Evolutionary conservation across 495 filamentous ascomycete genomes (phyloP).

Genomic region (Podospora tetraspora): DNA sequence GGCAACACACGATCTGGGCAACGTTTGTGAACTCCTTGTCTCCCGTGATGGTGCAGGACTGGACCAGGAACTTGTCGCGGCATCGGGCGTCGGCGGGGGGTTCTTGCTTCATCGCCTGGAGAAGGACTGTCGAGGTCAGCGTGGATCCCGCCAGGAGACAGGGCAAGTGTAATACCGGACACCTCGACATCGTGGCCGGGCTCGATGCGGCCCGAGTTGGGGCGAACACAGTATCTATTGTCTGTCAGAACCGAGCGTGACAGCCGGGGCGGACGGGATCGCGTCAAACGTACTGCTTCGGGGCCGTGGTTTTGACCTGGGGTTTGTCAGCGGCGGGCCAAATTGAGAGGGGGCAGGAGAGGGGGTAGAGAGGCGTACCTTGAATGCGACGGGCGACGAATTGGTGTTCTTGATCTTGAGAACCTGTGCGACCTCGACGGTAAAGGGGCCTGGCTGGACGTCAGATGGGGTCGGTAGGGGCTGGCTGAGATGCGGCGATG

Average conservation of each 20-base stretch:
- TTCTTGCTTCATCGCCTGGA: constrained; percentile 97
- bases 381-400: constrained; percentile 82
- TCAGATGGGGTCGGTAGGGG: constrained; percentile 16
- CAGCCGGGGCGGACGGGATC: not conserved
- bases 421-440: constrained; percentile 78
- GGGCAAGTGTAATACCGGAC: constrained; percentile 53
- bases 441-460: constrained; percentile 72
- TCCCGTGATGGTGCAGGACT: constrained; percentile 77
- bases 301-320: constrained; percentile 97
- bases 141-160: constrained; percentile 21
- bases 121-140: constrained; percentile 58
- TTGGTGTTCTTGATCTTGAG: constrained; percentile 77
- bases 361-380: constrained; percentile 53
- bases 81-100: constrained; percentile 80
- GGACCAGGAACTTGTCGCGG: constrained; percentile 96
- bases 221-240: constrained; percentile 89
- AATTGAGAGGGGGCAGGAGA: not conserved
- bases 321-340: constrained; percentile 7
- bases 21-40: constrained; percentile 79
- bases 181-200: constrained; percentile 84
- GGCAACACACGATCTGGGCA: constrained; percentile 64
- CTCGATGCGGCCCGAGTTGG: constrained; percentile 93
- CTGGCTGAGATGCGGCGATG: not conserved
- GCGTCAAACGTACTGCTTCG: constrained; percentile 75
- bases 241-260: not conserved